Percentiles rank a stretch among this genome's conserved stretches.
Conservation (phyloP, 148 eudicot genomes). For the Arbutus unedo region DNA sequence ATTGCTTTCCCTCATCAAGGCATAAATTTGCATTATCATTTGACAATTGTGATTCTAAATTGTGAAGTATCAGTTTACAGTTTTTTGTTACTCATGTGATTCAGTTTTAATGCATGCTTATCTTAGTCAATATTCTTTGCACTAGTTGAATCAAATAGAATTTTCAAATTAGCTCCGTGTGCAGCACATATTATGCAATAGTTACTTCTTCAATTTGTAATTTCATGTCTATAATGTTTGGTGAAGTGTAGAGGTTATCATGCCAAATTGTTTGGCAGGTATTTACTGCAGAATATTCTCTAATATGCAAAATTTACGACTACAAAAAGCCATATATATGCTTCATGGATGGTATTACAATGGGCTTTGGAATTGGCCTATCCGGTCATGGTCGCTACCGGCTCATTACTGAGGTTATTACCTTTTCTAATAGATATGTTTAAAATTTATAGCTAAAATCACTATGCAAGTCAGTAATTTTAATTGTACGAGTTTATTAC, state of each 20-base stretch:
- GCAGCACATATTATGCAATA: constrained; percentile 10
- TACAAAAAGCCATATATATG: constrained; percentile 86
- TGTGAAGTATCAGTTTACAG: neutral
- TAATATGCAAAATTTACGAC: constrained; percentile 79
- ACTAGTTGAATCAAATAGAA: neutral
- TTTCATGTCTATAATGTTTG: constrained; percentile 6
- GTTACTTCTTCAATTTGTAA: neutral
- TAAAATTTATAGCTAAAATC: neutral
- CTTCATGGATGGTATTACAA: constrained; percentile 96
- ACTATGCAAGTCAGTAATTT: neutral
- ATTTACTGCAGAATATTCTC: constrained; percentile 85
- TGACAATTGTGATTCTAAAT: neutral
- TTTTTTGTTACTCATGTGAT: constrained; percentile 6
- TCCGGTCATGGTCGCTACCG: constrained; percentile 95
- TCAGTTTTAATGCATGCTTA: neutral
- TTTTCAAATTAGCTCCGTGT: constrained; percentile 9
- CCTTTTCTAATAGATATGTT: neutral
- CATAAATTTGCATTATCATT: neutral
- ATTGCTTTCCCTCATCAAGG: neutral
- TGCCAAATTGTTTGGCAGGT: constrained; percentile 45
- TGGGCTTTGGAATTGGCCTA: constrained; percentile 98
- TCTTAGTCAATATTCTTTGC: neutral
- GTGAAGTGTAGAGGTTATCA: constrained; percentile 13
- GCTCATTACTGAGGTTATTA: constrained; percentile 80
- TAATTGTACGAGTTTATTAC: constrained; percentile 22